Base-by-base conservation (phyloP, 805 yeast species). In the Candida maltosa region DNA sequence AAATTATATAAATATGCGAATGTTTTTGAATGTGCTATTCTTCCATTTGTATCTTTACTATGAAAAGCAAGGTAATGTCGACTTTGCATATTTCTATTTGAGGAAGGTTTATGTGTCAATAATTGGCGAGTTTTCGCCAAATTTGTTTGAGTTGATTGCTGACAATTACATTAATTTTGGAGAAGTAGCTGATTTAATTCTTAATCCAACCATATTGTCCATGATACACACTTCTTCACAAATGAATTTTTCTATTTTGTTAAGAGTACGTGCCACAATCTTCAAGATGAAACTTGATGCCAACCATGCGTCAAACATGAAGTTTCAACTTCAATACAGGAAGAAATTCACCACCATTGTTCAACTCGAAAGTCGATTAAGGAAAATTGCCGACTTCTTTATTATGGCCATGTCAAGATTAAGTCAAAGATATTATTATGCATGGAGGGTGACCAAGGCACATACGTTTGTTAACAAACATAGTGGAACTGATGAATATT, bases 391-490 rank as follows among this genome's bases (percentile, higher is more conserved):
- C 37, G 53, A 50, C 27, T 30, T 46, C 17, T 41, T 50, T 30
- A 45, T 55, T 22, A 43, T 54, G 1, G 51, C 58, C 2, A 41
- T 63, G 22, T 67, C 59, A 14, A 63, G 65, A 26, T 56, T 83
- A 23, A 75, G 85, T 15, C 65, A 60, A 17, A 68, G 77, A 42
- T 82, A 80, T 49, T 78, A 77, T 39, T 80, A 79, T 49, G 83
- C 87, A 2, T 78, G 81, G 78, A 72, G 83, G 56, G 69, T 82
- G 51, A 66, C 76, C 24, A 80, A 79, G 46, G 80, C 84, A 0
- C 75, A 73, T 34, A 53, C 54, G 5, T 68, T 61, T 29, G 46
- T 78, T 15, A 43, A 69, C 9, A 59, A 55, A 16, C 35, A 70
- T 4, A 38, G 75, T 9, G 52, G 41, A 0, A 52, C 59, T 15